Evolutionary conservation across 192 early-diverging fungal genomes (phyloP), one percentile per base, ranked within the genome.

Genomic region (Gamsiella multidivaricata): DNA sequence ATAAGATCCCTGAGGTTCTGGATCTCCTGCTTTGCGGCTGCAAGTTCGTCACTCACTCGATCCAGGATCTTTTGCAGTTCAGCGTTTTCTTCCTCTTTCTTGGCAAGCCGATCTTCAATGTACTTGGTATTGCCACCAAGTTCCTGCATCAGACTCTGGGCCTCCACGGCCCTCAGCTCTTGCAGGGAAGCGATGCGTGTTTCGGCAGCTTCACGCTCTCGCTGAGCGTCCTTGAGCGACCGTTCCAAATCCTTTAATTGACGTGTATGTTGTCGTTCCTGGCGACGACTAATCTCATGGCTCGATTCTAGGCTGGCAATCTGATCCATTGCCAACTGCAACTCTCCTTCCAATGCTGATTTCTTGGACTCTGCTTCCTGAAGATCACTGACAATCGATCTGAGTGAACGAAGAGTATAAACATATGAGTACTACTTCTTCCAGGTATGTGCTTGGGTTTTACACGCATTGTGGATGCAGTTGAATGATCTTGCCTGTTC

Each of bases 61-160:
- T 85, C 81, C 41, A 72, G 51, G 23, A 82, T 84, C 28, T 47
- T 54, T 26, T 83, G 83, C 32, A 85, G 69, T 18, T 69, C 76
- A 14, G 80, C 74, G 58, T 73, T 82, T 46, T 87, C 82, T 50
- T 87, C 80, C 43, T 85, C 82, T 32, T 85, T 82, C 61, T 83
- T 70, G 20, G 61, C 60, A 18, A 69, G 62, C 29, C 43, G 67
- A 20, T 80, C 76, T n/a, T 82, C 66, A 51, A 66, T 71, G 34
- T 69, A 28, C 32, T 81, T 78, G 20, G 78, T 81, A 28, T 78
- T 71, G 31, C 80, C 73, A 5, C 60, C 58, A 0, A 83, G 61
- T 28, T 78, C 70, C 20, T 61, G 79, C 56, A 58, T 78, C 50
- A 76, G 43, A 61, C 61, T 82, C 57, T 70, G 65, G 23, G 60